A percentile compares a stretch with the other conserved stretches of the same genome.
Conservation (phyloP, 257 asterid genomes). For the Fraxinus americana region DNA sequence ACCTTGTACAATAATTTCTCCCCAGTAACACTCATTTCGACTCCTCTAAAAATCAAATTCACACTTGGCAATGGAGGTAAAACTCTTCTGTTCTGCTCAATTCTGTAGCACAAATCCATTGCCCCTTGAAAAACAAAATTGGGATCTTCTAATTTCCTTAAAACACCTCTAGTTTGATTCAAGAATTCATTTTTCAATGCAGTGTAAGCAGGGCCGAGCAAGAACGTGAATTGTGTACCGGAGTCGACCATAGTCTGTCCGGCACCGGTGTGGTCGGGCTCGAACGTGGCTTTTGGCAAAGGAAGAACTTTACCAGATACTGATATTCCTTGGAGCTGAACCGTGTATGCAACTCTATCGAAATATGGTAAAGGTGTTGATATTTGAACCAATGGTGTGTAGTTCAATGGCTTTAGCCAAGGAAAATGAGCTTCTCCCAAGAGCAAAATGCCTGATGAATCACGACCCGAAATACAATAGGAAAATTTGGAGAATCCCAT, state of each 20-base stretch:
- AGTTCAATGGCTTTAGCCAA: constrained; percentile 51
- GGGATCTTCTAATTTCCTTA: constrained; percentile 47
- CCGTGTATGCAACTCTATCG: constrained; percentile 77
- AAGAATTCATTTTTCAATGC: constrained; percentile 58
- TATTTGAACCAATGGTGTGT: constrained; percentile 62
- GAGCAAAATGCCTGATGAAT: constrained; percentile 59
- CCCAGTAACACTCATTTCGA: constrained; percentile 71
- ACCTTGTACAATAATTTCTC: constrained; percentile 68
- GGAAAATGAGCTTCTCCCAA: constrained; percentile 60
- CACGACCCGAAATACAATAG: constrained; percentile 73
- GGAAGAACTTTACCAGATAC: constrained; percentile 48
- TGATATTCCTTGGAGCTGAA: constrained; percentile 65
- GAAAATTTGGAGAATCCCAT: constrained; percentile 62
- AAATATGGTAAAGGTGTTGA: constrained; percentile 64
- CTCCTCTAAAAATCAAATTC: constrained; percentile 64
- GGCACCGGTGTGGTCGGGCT: constrained; percentile 84
- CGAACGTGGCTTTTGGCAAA: constrained; percentile 49
- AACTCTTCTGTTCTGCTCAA: constrained; percentile 32
- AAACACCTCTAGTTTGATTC: constrained; percentile 50
- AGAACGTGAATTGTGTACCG: constrained; percentile 78
- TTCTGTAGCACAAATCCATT: constrained; percentile 69
- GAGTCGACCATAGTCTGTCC: constrained; percentile 92
- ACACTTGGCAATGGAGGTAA: constrained; percentile 62
- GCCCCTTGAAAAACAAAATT: constrained; percentile 78
- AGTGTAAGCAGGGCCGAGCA: constrained; percentile 61